Conservation (phyloP, 805 yeast species). For the Blastobotrys americana region DNA sequence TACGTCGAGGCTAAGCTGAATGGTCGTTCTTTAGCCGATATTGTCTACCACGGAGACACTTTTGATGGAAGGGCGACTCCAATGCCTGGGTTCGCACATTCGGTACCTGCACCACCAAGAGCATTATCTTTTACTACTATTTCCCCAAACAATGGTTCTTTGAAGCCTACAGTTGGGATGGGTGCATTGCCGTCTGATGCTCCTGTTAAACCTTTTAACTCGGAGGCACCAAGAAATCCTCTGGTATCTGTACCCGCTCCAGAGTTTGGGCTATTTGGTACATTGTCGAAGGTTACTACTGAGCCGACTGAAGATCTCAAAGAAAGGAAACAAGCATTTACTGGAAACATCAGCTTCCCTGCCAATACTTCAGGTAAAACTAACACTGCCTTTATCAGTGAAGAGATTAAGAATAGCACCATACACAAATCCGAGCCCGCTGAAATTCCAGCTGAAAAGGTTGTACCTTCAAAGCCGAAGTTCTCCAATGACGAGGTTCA, state of each 20-base stretch:
- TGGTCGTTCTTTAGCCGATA: conserved; percentile 15
- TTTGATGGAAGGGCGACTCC: conserved; percentile 11
- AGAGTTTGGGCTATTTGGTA: too few species aligned
- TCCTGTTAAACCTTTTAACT: neutral
- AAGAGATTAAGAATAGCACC: neutral
- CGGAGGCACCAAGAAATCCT: neutral
- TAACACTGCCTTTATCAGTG: neutral
- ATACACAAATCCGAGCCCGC: neutral
- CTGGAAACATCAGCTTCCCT: too few species aligned
- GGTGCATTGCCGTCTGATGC: neutral
- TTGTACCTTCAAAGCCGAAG: conserved; percentile 2
- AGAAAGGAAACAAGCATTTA: too few species aligned
- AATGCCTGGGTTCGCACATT: neutral
- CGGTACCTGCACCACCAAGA: neutral
- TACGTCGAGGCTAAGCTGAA: conserved; percentile 37
- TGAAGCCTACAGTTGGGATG: neutral
- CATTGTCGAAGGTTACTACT: neutral
- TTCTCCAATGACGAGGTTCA: neutral
- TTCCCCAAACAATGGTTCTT: neutral
- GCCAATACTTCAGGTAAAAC: neutral
- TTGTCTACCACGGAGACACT: conserved; percentile 17
- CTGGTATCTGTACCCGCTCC: too few species aligned
- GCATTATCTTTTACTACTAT: neutral
- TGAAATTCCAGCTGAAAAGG: neutral
- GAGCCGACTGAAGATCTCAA: neutral